Base-by-base conservation (phyloP, 306 rosid genomes). In the Canavalia gladiata region DNA sequence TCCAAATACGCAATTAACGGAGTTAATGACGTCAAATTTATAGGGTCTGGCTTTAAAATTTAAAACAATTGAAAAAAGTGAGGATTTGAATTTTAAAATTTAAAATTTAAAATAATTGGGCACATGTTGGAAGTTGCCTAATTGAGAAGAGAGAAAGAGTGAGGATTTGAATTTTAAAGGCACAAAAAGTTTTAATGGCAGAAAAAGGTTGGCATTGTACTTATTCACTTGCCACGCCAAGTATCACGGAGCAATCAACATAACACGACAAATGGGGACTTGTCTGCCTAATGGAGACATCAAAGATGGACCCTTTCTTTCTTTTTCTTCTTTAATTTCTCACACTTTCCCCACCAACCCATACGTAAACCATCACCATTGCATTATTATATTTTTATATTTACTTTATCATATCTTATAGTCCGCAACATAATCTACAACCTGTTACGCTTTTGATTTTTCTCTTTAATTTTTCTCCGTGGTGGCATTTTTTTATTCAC, bases 161-260 rank as follows among this genome's bases (percentile, higher is more conserved):
- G 31, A 35, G 37, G 35, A 29, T 13, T 8, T 2, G 9, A 13
- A 4, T 7, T 11, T 50, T 77, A 41, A 59, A 9, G 30, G 51
- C 3, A 7, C 6, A 55, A 11, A 65, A 35, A 65, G 71, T 73
- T 76, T 79, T 81, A 70, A 91, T 82, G 84, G 80, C 29, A 34
- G 76, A 84, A 90, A 91, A 92, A 92, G 95, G 88, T 68, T 41
- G 52, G 2, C 67, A 37, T 89, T 89, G 93, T 90, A 86, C 68
- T 68, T 73, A 75, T 80, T 56, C 67, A 18, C 50, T 42, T 43
- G 18, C 54, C 76, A 57, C 25, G 25, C 69, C 46, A 71, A 62
- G 28, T 50, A 82, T 80, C 82, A 84, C 65, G 65, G 33, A 45
- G 18, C 78, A 30, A 58, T 81, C 80, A 79, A 8, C 90, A 72